Evolutionary conservation across 1,139 yeast genomes (phyloP), one percentile per base, ranked within the genome.

Genomic region (Entelexis sorbosivorans): DNA sequence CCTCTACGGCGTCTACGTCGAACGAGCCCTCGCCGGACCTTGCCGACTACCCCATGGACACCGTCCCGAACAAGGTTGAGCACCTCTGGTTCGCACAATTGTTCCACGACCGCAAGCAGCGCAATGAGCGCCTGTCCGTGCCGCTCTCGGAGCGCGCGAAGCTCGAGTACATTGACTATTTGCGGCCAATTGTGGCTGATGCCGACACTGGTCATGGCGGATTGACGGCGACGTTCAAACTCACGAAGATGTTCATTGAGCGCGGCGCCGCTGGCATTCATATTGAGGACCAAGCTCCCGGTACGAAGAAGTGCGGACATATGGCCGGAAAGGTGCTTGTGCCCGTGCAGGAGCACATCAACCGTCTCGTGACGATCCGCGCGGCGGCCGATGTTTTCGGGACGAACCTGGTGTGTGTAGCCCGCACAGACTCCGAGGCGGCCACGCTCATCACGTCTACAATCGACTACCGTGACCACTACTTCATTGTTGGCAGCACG

Each of bases 171-270:
- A 82, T 74, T 54, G 97, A 89, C 73, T 89, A 85, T 71, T 72
- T 89, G 68, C 79, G 96, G 65, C 98, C 98, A 52, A 86, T 89
- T 63, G 78, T 89, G 63, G 97, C 97, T 52, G 98, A 89, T 68
- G 98, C 93, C 60, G 98, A 89, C 70, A 91, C 97, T 57, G 98
- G 98, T 61, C 97, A 91, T 70, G 98, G 98, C 70, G 97, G 97
- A 67, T 75, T 89, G 63, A 88, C 96, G 56, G 97, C 97, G 56
- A 87, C 88, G 61, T 84, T 87, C 73, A 89, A 89, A 73, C 79
- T 89, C 69, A 88, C 96, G 66, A 91, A 91, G 74, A 75, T 91
- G 81, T 91, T 89, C 67, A 87, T 91, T 63, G 97, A 91, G 74
- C 82, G 95, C 65, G 97, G 97, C 70, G 98, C 97, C 52, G 97